These are phyloP conservation scores for Ensete ventricosum DNA, from an alignment of 176 grass and related monocot genomes.

Conservation along the genomic window DNA sequence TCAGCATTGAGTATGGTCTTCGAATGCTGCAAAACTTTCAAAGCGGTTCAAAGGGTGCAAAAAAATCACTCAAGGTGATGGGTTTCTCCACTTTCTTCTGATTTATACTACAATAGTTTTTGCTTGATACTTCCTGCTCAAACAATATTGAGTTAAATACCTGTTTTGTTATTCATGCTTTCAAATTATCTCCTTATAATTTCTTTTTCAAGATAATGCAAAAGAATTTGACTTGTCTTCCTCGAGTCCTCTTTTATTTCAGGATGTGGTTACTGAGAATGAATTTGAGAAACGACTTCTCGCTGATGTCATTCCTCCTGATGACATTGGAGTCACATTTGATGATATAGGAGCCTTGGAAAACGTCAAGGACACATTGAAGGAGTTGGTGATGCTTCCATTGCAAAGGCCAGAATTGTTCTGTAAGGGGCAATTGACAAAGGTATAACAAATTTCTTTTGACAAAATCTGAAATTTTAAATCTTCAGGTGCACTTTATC, in stretches of 20 bases:
- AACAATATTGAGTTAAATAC: not conserved
- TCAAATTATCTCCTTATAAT: not conserved
- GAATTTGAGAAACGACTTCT: constrained; percentile 97
- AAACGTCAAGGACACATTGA: constrained; percentile 93
- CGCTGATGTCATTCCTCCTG: constrained; percentile 81
- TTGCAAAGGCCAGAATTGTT: constrained; percentile 97
- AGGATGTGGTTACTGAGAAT: constrained; percentile 87
- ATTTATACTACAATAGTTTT: not conserved
- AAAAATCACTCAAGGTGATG: constrained; percentile 87
- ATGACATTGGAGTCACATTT: constrained; percentile 92
- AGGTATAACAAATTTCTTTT: constrained; percentile 31
- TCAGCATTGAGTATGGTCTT: constrained; percentile 73
- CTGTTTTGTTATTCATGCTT: not conserved
- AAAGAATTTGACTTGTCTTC: constrained; percentile 1
- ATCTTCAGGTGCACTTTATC: not conserved
- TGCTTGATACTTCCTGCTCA: constrained; percentile 4
- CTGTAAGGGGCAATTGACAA: constrained; percentile 89
- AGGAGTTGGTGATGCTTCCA: constrained; percentile 98
- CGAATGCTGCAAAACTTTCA: constrained; percentile 66
- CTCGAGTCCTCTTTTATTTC: constrained; percentile 17
- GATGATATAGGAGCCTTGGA: constrained; percentile 92
- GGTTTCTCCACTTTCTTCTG: constrained; percentile 1
- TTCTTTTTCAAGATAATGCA: not conserved
- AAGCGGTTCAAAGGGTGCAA: constrained; percentile 62
- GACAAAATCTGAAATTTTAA: not conserved